A percentile compares a stretch with the other conserved stretches of the same genome.
These are phyloP conservation scores for Pholiota adiposa DNA, from an alignment of 1,284 basidiomycete species.

Conservation along the genomic window DNA sequence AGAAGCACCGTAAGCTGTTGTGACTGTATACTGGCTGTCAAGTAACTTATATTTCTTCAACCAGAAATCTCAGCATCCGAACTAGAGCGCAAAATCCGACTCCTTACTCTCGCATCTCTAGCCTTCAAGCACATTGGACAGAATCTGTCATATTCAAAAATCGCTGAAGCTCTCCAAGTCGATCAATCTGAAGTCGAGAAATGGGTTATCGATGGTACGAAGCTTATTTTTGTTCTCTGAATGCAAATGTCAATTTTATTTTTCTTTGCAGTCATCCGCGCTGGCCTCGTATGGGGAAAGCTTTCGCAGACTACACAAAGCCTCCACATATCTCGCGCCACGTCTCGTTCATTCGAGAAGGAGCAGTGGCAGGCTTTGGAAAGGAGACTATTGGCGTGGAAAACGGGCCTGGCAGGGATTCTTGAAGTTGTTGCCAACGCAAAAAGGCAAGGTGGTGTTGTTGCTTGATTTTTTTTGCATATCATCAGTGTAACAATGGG, in stretches of 20 bases:
- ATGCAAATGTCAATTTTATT: background rate
- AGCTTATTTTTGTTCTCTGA: constrained; percentile 6
- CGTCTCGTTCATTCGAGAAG: constrained; percentile 77
- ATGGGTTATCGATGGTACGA: constrained; percentile 90
- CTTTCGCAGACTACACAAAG: constrained; percentile 84
- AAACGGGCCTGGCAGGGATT: constrained; percentile 68
- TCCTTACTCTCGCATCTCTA: constrained; percentile 81
- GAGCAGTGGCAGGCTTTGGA: constrained; percentile 87
- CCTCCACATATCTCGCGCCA: constrained; percentile 78
- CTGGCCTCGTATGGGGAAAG: constrained; percentile 82
- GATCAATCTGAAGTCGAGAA: constrained; percentile 78
- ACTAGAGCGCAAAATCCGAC: constrained; percentile 82
- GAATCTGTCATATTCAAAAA: constrained; percentile 75
- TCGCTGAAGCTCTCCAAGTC: constrained; percentile 74
- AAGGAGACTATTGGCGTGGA: constrained; percentile 82
- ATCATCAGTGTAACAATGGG: constrained; percentile 20
- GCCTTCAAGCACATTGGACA: constrained; percentile 79
- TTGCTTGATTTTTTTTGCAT: constrained; percentile 29
- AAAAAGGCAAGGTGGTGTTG: constrained; percentile 48
- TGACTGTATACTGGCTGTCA: background rate
- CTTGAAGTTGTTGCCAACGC: constrained; percentile 70
- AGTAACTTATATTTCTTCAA: background rate
- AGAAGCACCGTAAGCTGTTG: constrained; percentile 59
- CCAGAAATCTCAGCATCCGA: constrained; percentile 38
- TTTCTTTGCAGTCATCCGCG: constrained; percentile 76